phyloP scores from a whole-genome alignment of 2,329 filamentous ascomycete genomes.

The Colletotrichum costaricense region DNA sequence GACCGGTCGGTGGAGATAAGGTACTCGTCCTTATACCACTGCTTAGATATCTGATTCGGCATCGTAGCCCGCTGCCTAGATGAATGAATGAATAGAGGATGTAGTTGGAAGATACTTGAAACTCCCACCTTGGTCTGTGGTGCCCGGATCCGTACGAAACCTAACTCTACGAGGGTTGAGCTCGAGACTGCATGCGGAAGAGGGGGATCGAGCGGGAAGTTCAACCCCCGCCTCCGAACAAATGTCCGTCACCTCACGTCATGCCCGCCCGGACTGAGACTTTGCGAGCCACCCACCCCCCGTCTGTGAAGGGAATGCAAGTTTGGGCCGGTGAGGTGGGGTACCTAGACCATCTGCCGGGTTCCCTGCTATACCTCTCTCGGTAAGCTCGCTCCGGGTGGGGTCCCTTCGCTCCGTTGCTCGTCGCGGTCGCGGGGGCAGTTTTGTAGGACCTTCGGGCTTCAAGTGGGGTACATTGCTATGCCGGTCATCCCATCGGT shows the following conservation, averaged over 20 bases:
- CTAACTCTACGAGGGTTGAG: neutral
- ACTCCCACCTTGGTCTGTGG: neutral
- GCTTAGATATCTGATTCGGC: conserved; percentile 41
- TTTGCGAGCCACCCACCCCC: neutral
- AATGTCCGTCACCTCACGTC: conserved; percentile 1
- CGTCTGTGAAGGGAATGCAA: neutral
- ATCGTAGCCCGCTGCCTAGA: neutral
- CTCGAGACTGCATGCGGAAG: neutral
- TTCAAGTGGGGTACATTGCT: neutral
- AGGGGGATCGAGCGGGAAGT: conserved; percentile 14
- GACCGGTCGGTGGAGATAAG: conserved; percentile 70
- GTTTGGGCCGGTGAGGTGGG: neutral
- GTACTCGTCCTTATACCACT: conserved; percentile 66
- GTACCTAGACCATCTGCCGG: neutral
- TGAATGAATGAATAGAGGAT: neutral
- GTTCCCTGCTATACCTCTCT: neutral
- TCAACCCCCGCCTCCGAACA: neutral
- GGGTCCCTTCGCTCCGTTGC: neutral
- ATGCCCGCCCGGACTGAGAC: neutral
- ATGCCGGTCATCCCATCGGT: no score
- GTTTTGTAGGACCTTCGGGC: neutral
- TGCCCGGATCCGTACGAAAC: neutral
- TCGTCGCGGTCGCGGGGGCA: neutral
- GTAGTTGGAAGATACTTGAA: conserved; percentile 18
- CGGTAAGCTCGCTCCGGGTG: neutral